These are phyloP conservation scores for Ceratocystis alfenasii DNA, from an alignment of 2,329 filamentous ascomycete genomes.

Conservation along the genomic window DNA sequence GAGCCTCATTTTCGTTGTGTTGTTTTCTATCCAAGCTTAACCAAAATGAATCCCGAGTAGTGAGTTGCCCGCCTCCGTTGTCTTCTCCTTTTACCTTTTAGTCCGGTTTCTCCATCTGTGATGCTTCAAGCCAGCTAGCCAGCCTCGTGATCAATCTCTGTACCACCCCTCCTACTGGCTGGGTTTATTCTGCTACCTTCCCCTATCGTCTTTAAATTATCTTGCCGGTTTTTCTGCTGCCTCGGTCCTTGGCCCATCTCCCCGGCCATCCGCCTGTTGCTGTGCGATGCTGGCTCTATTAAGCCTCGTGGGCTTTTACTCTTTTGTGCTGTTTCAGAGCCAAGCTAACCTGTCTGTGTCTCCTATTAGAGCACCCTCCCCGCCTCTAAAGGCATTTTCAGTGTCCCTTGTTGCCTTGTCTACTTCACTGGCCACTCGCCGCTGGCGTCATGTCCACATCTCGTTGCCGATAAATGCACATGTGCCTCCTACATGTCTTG, in stretches of 20 bases:
- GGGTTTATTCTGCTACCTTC: neutral
- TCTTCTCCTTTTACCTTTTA: neutral
- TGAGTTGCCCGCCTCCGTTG: constrained; percentile 39
- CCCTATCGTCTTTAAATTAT: neutral
- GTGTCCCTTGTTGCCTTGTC: neutral
- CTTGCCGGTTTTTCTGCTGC: neutral
- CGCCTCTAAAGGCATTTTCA: neutral
- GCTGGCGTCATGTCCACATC: neutral
- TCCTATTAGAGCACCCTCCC: neutral
- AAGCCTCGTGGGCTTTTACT: neutral
- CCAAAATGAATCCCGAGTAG: constrained; percentile 87
- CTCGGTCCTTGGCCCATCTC: constrained; percentile 11
- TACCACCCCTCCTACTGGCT: neutral
- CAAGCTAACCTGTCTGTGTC: neutral
- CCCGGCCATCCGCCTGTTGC: neutral
- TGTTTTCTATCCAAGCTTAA: constrained; percentile 24
- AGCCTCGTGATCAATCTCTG: neutral
- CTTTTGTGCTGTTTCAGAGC: neutral
- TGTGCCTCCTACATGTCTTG: neutral
- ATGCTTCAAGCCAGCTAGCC: neutral
- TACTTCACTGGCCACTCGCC: neutral
- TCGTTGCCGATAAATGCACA: neutral
- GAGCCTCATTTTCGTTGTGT: constrained; percentile 10
- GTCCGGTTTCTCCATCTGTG: neutral
- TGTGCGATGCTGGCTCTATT: no score